Base-by-base conservation (phyloP, 1,284 basidiomycete genomes). In the Apiotrichum brassicae region DNA sequence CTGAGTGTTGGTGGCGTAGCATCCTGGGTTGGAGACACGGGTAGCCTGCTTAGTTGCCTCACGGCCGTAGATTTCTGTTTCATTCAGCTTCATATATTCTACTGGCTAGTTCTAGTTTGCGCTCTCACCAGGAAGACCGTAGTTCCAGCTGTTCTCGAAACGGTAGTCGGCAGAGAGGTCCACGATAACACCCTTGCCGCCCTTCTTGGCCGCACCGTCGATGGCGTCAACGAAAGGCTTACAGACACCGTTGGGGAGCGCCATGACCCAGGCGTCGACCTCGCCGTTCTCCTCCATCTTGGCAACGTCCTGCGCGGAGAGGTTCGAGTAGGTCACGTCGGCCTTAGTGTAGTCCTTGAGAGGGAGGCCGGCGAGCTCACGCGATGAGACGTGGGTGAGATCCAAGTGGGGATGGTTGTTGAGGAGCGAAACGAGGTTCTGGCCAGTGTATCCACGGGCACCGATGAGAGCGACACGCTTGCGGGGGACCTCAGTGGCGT, bases 181-280 rank as follows among this genome's bases (percentile, higher is more conserved):
- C 41, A 98, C 85, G 45, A 98, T 78, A 34, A 87, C 88, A 36
- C 75, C 67, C 66, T 79, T 81, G 39, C 72, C 76, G 54, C 66
- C 79, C 25, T 37, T 38, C 68, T 81, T 81, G 57, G 72, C 77
- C 13, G 85, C 81, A 2, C 83, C 83, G 65, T 97, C 90, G 43
- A 99, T 77, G 13, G 94, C 95, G 66, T 95, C 92, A 18, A 99
- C 92, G 65, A 97, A 99, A 0, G 93, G 92, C 76, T 94, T 94
- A 78, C 90, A 90, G 24, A 93, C 82, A 16, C 94, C 95, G 65
- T 98, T 99, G 26, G 94, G 94, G 37, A 99, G 80, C 1, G 94
- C 94, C 89, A 97, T 94, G 51, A 98, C 82, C 90, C 92, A 97
- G 11, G 89, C 92, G 67, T 97, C 92, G 19, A 97, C 88, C 64